A percentile compares a stretch with the other conserved stretches of the same genome.
These are phyloP conservation scores for Didymella segeticola DNA, from an alignment of 2,329 filamentous ascomycete genomes.

Conservation along the genomic window DNA sequence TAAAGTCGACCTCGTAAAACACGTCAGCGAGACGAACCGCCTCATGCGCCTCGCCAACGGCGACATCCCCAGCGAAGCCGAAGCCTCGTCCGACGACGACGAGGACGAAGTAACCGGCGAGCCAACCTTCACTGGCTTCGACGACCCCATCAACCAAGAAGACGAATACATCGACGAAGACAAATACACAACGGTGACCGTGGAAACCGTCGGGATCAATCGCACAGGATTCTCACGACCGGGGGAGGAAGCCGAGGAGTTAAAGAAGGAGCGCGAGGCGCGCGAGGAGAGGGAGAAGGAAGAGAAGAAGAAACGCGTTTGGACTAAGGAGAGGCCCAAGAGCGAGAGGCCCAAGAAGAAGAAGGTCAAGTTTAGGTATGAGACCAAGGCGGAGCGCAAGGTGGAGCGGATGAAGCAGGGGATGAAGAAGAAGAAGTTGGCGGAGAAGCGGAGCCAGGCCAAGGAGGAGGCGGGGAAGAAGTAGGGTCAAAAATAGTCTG, in stretches of 20 bases:
- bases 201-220: conserved; percentile 85
- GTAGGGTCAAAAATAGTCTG: too few relatives aligned
- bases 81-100: conserved; percentile 46
- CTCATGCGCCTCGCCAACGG: conserved; percentile 68
- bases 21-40: conserved; percentile 77
- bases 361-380: conserved; percentile 92
- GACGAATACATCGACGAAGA: conserved; percentile 98
- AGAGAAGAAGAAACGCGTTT: conserved; percentile 53
- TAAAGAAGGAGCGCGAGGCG: conserved; percentile 50
- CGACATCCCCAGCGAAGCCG: conserved; percentile 21
- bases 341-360: conserved; percentile 69
- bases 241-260: conserved; percentile 45
- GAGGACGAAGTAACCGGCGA: conserved; percentile 44
- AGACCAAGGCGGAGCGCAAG: conserved; percentile 83
- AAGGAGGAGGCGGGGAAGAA: conserved; percentile 42
- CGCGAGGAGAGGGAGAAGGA: conserved; percentile 32
- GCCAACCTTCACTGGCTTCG: conserved; percentile 40
- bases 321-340: conserved; percentile 62
- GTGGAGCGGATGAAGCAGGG: conserved; percentile 67
- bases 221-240: conserved; percentile 73
- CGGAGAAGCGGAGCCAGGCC: conserved; percentile 57
- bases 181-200: conserved; percentile 91
- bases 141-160: conserved; percentile 72
- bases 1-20: conserved; percentile 79
- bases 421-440: conserved; percentile 73